Percentiles rank a stretch among this genome's conserved stretches.
These are phyloP conservation scores for Kodamaea lidongshanica DNA, from an alignment of 805 yeast genomes.

Conservation along the genomic window DNA sequence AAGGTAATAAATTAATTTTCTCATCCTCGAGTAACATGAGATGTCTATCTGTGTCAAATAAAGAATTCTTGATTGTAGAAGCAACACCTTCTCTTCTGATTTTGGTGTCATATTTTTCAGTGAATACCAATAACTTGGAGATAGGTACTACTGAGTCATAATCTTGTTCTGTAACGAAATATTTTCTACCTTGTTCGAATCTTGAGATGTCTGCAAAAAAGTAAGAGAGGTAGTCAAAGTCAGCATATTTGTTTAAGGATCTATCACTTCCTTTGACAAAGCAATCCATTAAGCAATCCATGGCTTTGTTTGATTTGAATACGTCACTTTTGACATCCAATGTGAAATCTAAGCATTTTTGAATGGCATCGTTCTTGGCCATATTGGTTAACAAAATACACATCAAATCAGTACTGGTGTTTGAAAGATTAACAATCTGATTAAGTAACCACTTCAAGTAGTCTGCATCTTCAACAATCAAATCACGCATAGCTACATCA, in stretches of 20 bases:
- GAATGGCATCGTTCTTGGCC: conserved; percentile 68
- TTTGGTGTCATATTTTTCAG: conserved; percentile 71
- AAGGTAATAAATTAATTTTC: conserved; percentile 70
- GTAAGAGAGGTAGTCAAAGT: conserved; percentile 76
- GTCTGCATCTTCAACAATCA: conserved; percentile 58
- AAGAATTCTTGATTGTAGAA: conserved; percentile 81
- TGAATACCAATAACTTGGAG: conserved; percentile 74
- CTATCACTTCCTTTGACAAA: conserved; percentile 81
- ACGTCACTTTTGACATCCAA: conserved; percentile 32
- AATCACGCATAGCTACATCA: conserved; percentile 53
- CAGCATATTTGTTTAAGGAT: conserved; percentile 62
- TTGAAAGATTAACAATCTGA: conserved; percentile 48
- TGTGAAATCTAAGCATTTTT: conserved; percentile 41
- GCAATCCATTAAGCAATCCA: conserved; percentile 82
- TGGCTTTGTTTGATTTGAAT: conserved; percentile 51
- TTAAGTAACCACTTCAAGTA: conserved; percentile 46
- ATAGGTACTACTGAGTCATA: conserved; percentile 76
- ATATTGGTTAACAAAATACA: conserved; percentile 80
- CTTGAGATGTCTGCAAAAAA: conserved; percentile 89
- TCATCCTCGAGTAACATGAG: conserved; percentile 51
- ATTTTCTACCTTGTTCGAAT: conserved; percentile 63
- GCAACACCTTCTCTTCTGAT: conserved; percentile 89
- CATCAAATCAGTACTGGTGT: conserved; percentile 71
- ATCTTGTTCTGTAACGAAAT: conserved; percentile 63
- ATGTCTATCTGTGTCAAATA: conserved; percentile 75